Evolutionary conservation across 2,329 filamentous ascomycete species (phyloP).

Genomic region (Scedosporium aurantiacum): DNA sequence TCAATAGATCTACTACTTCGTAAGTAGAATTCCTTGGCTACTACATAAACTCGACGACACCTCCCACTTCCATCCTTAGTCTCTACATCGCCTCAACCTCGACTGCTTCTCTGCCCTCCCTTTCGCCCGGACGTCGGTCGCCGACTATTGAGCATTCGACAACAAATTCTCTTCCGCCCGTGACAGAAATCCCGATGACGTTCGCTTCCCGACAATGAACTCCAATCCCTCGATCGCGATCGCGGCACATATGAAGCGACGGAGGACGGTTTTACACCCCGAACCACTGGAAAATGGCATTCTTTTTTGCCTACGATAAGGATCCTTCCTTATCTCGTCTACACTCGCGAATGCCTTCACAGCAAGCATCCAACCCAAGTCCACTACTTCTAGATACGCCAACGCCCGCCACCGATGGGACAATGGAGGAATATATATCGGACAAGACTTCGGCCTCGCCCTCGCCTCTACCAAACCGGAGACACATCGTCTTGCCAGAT

Average conservation of each 20-base stretch:
- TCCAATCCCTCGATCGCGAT: background rate
- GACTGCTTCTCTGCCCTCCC: too few relatives aligned
- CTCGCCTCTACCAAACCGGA: conserved; percentile 15
- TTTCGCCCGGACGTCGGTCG: too few relatives aligned
- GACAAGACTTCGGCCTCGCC: background rate
- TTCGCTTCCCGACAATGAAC: conserved; percentile 1
- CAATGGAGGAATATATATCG: background rate
- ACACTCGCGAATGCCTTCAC: background rate
- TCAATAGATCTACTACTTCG: too few relatives aligned
- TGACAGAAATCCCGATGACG: background rate
- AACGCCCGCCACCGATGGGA: background rate
- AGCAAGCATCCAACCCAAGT: background rate
- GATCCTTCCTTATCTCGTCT: background rate
- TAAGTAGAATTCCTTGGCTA: too few relatives aligned
- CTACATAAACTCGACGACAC: too few relatives aligned
- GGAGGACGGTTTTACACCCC: background rate
- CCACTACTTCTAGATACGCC: background rate
- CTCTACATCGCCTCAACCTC: too few relatives aligned
- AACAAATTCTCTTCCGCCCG: too few relatives aligned
- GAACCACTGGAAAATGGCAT: conserved; percentile 3
- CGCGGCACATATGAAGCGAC: background rate
- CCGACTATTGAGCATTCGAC: too few relatives aligned
- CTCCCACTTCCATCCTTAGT: too few relatives aligned
- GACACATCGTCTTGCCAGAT: conserved; percentile 46
- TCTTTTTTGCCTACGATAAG: conserved; percentile 8